phyloP scores from a whole-genome alignment of 768 basidiomycete genomes.

The Tricholoma flavovirens region DNA sequence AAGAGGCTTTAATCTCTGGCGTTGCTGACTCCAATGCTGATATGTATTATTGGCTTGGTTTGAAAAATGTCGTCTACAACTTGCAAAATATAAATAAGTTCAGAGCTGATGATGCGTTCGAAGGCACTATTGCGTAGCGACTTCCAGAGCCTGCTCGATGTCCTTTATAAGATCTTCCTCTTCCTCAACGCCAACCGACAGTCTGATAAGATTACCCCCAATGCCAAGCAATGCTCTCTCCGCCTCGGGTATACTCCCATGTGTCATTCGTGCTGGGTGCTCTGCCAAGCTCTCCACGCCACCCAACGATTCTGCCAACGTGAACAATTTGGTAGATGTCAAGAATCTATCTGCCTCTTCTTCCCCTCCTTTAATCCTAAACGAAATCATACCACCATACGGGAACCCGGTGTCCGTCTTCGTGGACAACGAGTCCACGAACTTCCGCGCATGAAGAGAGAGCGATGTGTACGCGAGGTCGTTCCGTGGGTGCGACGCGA shows the following conservation, averaged over 20 bases:
- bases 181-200: constrained; percentile 90
- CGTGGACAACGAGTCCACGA: constrained; percentile 40
- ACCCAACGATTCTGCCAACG: constrained; percentile 84
- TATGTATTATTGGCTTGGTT: not conserved
- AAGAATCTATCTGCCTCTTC: constrained; percentile 63
- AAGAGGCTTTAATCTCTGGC: not conserved
- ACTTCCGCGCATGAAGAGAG: constrained; percentile 64
- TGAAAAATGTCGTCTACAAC: not conserved
- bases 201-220: constrained; percentile 64
- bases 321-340: constrained; percentile 57
- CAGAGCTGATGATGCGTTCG: not conserved
- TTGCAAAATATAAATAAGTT: not conserved
- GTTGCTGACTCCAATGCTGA: too few species aligned
- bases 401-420: constrained; percentile 60
- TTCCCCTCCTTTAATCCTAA: constrained; percentile 56
- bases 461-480: constrained; percentile 57
- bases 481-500: constrained; percentile 61
- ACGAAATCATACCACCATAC: constrained; percentile 88
- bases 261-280: constrained; percentile 85
- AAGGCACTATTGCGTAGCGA: constrained; percentile 11
- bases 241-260: constrained; percentile 64
- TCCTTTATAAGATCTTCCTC: constrained; percentile 73
- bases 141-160: constrained; percentile 56
- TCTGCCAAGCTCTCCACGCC: constrained; percentile 92
- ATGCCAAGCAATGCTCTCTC: constrained; percentile 73